These are phyloP conservation scores for Petrea volubilis DNA, from an alignment of 257 asterid species.

Conservation along the genomic window DNA sequence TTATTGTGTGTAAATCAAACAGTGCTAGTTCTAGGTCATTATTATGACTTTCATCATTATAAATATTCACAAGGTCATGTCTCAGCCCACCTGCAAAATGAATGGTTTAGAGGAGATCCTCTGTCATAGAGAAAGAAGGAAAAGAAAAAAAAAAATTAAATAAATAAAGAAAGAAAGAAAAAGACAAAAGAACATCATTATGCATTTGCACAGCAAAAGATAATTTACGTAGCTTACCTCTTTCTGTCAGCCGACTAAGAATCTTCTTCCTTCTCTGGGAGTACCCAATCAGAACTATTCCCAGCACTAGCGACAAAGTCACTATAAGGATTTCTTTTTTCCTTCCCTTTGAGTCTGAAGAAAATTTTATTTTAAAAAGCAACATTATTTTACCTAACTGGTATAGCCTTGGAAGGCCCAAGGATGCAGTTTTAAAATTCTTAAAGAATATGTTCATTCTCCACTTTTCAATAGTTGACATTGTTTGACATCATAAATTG, in stretches of 20 bases:
- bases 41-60: background rate
- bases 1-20: slow-evolving; percentile 24
- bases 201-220: background rate
- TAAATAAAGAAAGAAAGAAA: background rate
- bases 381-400: too few relatives aligned
- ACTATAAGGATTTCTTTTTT: background rate
- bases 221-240: background rate
- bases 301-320: background rate
- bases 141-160: too few relatives aligned
- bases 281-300: slow-evolving; percentile 8
- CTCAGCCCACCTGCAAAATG: background rate
- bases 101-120: background rate
- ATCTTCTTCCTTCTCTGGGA: slow-evolving; percentile 10
- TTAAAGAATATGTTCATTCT: too few relatives aligned
- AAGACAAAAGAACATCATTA: background rate
- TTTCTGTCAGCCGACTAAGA: background rate
- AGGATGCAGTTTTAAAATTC: too few relatives aligned
- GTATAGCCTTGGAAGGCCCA: too few relatives aligned
- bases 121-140: background rate
- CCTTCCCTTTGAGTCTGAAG: slow-evolving; percentile 10
- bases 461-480: too few relatives aligned
- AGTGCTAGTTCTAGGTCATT: slow-evolving; percentile 28
- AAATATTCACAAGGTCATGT: background rate
- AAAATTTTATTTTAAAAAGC: background rate
- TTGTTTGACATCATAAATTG: too few relatives aligned